Conservation (phyloP, 176 grass and related monocot species). For the Avena insularis region DNA sequence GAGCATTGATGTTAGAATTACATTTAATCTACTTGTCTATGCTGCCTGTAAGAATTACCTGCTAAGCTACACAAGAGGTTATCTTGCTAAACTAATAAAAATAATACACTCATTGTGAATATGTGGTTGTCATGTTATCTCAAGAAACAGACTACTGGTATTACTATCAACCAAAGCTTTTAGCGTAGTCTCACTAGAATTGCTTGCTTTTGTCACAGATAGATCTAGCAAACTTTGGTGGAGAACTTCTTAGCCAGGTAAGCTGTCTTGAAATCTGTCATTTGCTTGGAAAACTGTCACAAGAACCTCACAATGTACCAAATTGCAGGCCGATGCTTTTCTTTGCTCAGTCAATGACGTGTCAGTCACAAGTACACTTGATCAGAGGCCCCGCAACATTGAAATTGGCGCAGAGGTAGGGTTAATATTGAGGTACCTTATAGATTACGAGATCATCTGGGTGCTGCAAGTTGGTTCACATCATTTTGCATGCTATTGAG, state of each 20-base stretch:
- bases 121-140: not conserved
- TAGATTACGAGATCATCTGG: slow-evolving; percentile 22
- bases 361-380: slow-evolving; percentile 62
- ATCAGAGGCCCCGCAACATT: slow-evolving; percentile 73
- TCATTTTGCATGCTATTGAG: slow-evolving; percentile 15
- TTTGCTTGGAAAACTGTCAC: slow-evolving; percentile 31
- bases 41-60: slow-evolving; percentile 9
- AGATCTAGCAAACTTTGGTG: slow-evolving; percentile 85
- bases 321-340: slow-evolving; percentile 78
- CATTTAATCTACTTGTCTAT: not conserved
- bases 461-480: slow-evolving; percentile 1
- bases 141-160: not conserved
- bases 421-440: slow-evolving; percentile 12
- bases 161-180: not conserved
- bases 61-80: not conserved
- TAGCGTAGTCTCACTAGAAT: slow-evolving; percentile 30
- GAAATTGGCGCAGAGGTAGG: slow-evolving; percentile 92
- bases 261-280: slow-evolving; percentile 1
- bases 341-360: slow-evolving; percentile 92
- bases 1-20: not conserved
- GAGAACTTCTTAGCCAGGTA: slow-evolving; percentile 92
- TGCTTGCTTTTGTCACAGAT: slow-evolving; percentile 53
- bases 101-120: not conserved
- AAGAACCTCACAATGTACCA: slow-evolving; percentile 5
- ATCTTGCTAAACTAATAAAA: slow-evolving; percentile 26